Evolutionary conservation across 352 stramenopile species (phyloP), one percentile per base, ranked within the genome.

Genomic region (Halophytophthora batemanensis): DNA sequence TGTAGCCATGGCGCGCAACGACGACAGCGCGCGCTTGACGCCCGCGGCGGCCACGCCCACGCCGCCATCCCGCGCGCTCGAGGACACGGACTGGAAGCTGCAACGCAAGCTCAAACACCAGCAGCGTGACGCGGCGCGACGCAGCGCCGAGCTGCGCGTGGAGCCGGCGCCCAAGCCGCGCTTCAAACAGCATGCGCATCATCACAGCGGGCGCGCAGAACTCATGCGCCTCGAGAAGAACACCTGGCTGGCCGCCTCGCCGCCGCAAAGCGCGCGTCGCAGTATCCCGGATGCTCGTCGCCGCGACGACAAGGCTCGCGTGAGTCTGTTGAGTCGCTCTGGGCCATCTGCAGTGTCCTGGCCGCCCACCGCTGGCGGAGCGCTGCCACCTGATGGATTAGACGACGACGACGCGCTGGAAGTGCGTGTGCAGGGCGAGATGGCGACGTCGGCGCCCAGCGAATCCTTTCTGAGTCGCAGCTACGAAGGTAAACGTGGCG

Each of bases 21-120:
- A 56, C 39, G 49, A 66, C 51, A 59, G 29, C 14, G 57, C 53
- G 14, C 23, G 38, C 45, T 38, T 37, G 22, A 34, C 52, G 14
- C 33, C 41, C 10, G 35, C 50, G 28, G 58, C 25, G 25, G 25
- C 25, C 25, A 8, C 4, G 25, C 8, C 25, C 4, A 31, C 25
- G 25, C 25, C 25, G 4, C 25, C 25, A 8, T 37, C 50, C 18
- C 40, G 46, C 51, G 47, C 68, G 38, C 35, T 69, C 22, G 46
- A 66, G 40, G 67, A 77, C n/a, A 55, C 63, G 36, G 52, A 75
- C 59, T 82, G 57, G 67, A 88, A 86, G 51, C 48, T 64, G 34
- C 75, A 82, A 52, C 75, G 75, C 69, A 82, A 87, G 53, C 59
- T 87, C 56, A 86, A 87, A 69, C 71, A 87, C 50, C 66, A 77